phyloP scores from a whole-genome alignment of 768 basidiomycete species.

The Artomyces pyxidatus region DNA sequence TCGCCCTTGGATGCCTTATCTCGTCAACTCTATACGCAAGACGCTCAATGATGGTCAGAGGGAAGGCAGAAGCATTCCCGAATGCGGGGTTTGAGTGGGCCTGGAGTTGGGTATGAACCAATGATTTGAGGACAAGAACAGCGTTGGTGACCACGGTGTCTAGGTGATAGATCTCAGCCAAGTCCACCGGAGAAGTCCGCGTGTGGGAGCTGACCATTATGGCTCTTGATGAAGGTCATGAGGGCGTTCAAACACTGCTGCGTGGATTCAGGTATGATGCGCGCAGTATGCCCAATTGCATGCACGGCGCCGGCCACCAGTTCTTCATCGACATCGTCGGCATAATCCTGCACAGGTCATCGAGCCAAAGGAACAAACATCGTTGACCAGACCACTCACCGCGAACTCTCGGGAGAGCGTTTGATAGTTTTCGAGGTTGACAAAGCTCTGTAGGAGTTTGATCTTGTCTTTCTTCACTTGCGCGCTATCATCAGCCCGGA shows the following conservation, averaged over 20 bases:
- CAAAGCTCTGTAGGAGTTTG: conserved; percentile 56
- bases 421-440: conserved; percentile 58
- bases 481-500: conserved; percentile 58
- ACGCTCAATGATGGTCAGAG: conserved; percentile 65
- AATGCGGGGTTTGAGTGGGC: conserved; percentile 20
- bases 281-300: conserved; percentile 73
- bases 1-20: conserved; percentile 70
- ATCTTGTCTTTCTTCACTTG: conserved; percentile 73
- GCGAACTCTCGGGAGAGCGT: conserved; percentile 76
- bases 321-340: conserved; percentile 65
- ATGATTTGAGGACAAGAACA: conserved; percentile 76
- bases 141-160: conserved; percentile 74
- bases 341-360: conserved; percentile 54
- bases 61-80: conserved; percentile 23
- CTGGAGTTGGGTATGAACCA: conserved; percentile 63
- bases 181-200: not conserved
- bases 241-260: conserved; percentile 69
- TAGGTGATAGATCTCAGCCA: conserved; percentile 22
- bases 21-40: conserved; percentile 74
- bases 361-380: not conserved
- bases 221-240: conserved; percentile 72
- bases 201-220: conserved; percentile 37
- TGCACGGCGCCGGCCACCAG: conserved; percentile 67
- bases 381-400: conserved; percentile 46
- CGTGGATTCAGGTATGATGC: conserved; percentile 56